A percentile compares a stretch with the other conserved stretches of the same genome.
phyloP scores from a whole-genome alignment of 1,284 basidiomycete species.

The Grifola frondosa region DNA sequence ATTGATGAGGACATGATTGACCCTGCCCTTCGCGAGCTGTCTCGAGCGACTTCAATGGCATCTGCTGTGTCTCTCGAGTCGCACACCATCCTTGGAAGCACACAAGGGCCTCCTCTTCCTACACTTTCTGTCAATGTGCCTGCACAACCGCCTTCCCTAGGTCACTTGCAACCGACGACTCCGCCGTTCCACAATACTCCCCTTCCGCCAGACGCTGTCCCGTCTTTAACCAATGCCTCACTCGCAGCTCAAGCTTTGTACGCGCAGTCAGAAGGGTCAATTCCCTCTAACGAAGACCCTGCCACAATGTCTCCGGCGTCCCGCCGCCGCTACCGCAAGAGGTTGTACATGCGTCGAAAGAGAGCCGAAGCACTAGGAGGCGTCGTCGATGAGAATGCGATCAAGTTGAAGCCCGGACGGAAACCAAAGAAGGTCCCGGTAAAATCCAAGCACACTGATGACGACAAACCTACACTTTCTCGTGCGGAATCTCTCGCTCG shows the following conservation, averaged over 20 bases:
- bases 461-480: too few species aligned
- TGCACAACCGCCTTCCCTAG: background rate
- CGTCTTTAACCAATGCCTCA: background rate
- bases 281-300: slow-evolving; percentile 5
- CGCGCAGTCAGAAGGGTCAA: background rate
- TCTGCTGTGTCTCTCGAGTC: background rate
- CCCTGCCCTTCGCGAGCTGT: slow-evolving; percentile 25
- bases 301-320: slow-evolving; percentile 41
- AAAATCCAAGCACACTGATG: too few species aligned
- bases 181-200: slow-evolving; percentile 4
- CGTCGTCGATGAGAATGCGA: slow-evolving; percentile 31
- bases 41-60: slow-evolving; percentile 6
- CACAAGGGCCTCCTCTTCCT: background rate
- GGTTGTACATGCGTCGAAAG: slow-evolving; percentile 71
- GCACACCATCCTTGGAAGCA: too few species aligned
- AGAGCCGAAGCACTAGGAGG: slow-evolving; percentile 50
- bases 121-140: background rate
- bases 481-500: too few species aligned
- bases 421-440: slow-evolving; percentile 26
- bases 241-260: background rate
- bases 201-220: background rate
- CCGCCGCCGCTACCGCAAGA: slow-evolving; percentile 56
- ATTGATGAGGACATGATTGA: slow-evolving; percentile 28
- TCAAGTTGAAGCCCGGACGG: slow-evolving; percentile 48
- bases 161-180: slow-evolving; percentile 5